Base-by-base conservation (phyloP, 768 basidiomycete species). In the Termitomyces sp. region DNA sequence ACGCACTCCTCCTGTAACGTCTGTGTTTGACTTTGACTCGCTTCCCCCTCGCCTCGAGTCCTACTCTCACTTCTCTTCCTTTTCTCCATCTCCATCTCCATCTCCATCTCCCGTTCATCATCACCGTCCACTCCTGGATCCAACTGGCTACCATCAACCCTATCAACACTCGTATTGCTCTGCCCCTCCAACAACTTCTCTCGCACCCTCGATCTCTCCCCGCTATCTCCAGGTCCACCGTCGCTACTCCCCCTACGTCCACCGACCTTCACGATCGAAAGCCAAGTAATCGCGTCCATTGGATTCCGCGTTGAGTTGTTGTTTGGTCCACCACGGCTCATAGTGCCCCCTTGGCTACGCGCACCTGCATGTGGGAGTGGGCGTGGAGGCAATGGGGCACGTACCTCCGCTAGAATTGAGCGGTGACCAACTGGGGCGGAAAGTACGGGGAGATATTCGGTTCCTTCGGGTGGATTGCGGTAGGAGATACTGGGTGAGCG, bases 1-100 rank as follows among this genome's bases (percentile, higher is more conserved):
- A 28, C 86, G 59, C 59, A 90, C 91, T 93, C 91, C 58, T 91
- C 89, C 60, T 89, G 86, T 56, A 92, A 71, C 32, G 79, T 79
- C 61, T 84, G 84, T 28, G 68, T 72, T 28, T 64, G 61, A 47
- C 41, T 59, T 36, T 58, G 59, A 16, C 47, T 50, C 32, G 16
- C 66, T 32, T 74, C 75, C 23, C 64, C 69, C 36, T 69, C 69
- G 50, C 73, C 71, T 47, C 69, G 68, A 62, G 71, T 69, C 59
- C 75, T 67, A 68, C 82, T 83, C 20, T 77, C 77, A 69, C 85
- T 84, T 66, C 80, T 73, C 65, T 76, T 72, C 62, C 75, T 73
- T 23, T 23, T 23, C 58, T 56, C 66, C 32, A 32, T 32, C 32
- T 32, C 32, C 32, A 5, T 32, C 46, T 55, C 63, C 54, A 57